Evolutionary conservation across 495 filamentous ascomycete genomes (phyloP), one percentile per base, ranked within the genome.

Genomic region (Penicillium nucicola): DNA sequence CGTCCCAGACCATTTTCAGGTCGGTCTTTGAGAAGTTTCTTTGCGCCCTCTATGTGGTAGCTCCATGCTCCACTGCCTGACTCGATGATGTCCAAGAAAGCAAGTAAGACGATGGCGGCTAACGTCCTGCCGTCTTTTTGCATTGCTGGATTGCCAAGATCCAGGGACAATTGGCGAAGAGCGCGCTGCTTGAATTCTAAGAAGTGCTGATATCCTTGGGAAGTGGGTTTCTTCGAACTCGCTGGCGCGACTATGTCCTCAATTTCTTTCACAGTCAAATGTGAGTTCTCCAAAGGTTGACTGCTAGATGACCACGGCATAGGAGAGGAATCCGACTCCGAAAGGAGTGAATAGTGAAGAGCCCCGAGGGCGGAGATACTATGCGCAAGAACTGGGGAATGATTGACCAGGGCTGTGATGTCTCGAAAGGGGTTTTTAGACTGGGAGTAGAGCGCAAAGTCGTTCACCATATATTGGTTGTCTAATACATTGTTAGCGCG

Each of bases 41-140:
- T 77, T 36, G 70, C 70, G 2, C 74, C 74, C 56, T 77, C 71
- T n/a, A 77, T 59, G 25, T 77, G 74, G 48, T 70, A 70, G 48
- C 69, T 77, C 74, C 74, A 77, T 19, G 74, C 69, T 1, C 68
- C 70, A 30, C 65, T 71, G 6, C 74, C 74, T 1, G 74, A 77
- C 47, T 77, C 74, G 32, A 75, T 62, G 3, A 71, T 53, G 57
- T 77, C 72, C 45, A 77, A 52, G 10, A 77, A 60, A 7, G 72
- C 71, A 25, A 77, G 66, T 13, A 74, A 56, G 34, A 77, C 64
- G 25, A 74, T 73, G 0, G 69, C 66, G 13, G 72, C 72, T 23
- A 73, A 20, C 3, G 70, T 75, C 42, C 69, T 55, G 23, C 71
- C 68, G 19, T 75, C 74, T 18, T 65, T 71, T n/a, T 66, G 66